Evolutionary conservation across 768 basidiomycete species (phyloP).

Genomic region (Pulveroboletus ravenelii): DNA sequence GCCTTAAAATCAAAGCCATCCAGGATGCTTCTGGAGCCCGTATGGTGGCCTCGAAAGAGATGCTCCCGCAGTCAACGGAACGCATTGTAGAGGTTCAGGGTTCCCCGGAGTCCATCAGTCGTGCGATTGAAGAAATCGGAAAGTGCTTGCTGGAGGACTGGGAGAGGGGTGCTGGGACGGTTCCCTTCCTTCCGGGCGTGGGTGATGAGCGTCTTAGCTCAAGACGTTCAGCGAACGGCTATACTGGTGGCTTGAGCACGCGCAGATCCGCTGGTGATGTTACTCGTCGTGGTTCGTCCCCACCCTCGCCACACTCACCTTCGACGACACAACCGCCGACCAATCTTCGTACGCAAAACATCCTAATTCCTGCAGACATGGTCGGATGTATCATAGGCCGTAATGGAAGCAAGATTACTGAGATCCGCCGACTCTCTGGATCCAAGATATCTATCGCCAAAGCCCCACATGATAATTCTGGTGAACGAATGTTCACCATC

Average conservation of each 20-base stretch:
- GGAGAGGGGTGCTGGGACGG: conserved; percentile 91
- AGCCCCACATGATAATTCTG: conserved; percentile 98
- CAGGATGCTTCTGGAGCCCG: conserved; percentile 94
- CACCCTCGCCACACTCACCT: conserved; percentile 35
- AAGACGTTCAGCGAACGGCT: conserved; percentile 50
- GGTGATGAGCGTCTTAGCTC: conserved; percentile 60
- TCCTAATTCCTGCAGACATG: conserved; percentile 99
- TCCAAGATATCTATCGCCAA: conserved; percentile 99
- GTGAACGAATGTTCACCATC: conserved; percentile 99
- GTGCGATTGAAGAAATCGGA: conserved; percentile 93
- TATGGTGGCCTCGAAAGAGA: conserved; percentile 98
- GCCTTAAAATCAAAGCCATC: conserved; percentile 98
- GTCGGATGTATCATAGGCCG: conserved; percentile 96
- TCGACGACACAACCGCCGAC: conserved; percentile 54
- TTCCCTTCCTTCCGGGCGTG: conserved; percentile 90
- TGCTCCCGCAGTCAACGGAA: conserved; percentile 98
- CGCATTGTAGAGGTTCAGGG: conserved; percentile 98
- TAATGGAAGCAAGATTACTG: conserved; percentile 96
- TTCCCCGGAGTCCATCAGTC: conserved; percentile 84
- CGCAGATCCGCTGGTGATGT: conserved; percentile 67
- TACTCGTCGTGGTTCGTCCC: conserved; percentile 39
- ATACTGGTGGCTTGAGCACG: conserved; percentile 43
- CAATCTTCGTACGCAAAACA: conserved; percentile 96
- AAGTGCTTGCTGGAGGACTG: conserved; percentile 95
- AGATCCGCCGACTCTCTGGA: conserved; percentile 96